Evolutionary conservation across 441 rosid species (phyloP).

Genomic region (Erodium texanum): DNA sequence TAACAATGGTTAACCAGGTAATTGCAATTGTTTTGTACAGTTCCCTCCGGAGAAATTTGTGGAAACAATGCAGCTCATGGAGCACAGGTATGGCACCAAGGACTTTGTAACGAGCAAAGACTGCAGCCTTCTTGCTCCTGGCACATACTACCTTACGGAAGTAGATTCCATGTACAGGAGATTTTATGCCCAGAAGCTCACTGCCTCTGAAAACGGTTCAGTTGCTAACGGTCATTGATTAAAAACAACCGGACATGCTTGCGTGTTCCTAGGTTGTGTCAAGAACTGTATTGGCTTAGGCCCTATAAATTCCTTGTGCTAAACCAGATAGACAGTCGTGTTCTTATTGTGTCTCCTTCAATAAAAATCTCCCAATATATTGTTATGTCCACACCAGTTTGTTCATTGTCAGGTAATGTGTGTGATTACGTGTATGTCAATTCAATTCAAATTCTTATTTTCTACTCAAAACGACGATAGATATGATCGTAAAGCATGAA

Average conservation of each 20-base stretch:
- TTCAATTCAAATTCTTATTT: too few species aligned
- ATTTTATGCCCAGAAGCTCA: constrained; percentile 20
- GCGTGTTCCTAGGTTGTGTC: neutral
- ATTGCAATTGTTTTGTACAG: constrained; percentile 28
- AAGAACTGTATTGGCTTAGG: neutral
- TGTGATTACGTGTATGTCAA: too few species aligned
- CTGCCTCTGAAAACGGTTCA: constrained; percentile 9
- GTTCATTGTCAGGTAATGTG: neutral
- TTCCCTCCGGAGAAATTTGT: constrained; percentile 72
- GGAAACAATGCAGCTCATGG: constrained; percentile 81
- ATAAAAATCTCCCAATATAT: too few species aligned
- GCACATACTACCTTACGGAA: constrained; percentile 20
- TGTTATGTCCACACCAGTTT: neutral
- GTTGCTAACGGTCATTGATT: constrained; percentile 23
- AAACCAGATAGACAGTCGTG: neutral
- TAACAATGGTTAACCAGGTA: too few species aligned
- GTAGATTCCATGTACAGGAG: constrained; percentile 18
- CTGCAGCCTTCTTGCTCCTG: constrained; percentile 48
- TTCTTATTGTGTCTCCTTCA: too few species aligned
- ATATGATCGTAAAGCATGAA: too few species aligned
- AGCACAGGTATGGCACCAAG: constrained; percentile 88
- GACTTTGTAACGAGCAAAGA: constrained; percentile 88
- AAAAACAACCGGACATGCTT: constrained; percentile 29
- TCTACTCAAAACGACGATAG: too few species aligned
- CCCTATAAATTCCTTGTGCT: neutral